Evolutionary conservation across 257 asterid species (phyloP).

Genomic region (Catharanthus roseus): DNA sequence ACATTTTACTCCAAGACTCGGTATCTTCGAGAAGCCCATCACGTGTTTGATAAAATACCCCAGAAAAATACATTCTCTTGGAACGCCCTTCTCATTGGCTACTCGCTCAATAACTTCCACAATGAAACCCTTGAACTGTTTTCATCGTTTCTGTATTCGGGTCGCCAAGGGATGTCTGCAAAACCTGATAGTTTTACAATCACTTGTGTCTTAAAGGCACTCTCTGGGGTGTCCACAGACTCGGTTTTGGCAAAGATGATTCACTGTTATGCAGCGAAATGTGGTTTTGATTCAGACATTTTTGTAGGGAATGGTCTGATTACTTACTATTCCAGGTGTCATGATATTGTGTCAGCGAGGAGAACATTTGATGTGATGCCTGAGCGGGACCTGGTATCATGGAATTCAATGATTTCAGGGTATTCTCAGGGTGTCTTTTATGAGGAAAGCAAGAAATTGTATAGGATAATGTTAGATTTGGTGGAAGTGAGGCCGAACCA

Average conservation of each 20-base stretch:
- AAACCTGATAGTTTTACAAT: conserved; percentile 59
- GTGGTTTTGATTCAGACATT: conserved; percentile 54
- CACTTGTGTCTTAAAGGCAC: conserved; percentile 70
- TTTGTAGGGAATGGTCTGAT: conserved; percentile 74
- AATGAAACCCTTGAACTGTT: conserved; percentile 45
- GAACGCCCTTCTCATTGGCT: conserved; percentile 76
- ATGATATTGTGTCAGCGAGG: conserved; percentile 56
- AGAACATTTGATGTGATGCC: conserved; percentile 56
- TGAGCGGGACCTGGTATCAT: conserved; percentile 62
- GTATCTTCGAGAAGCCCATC: conserved; percentile 40
- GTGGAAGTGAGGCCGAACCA: conserved; percentile 47
- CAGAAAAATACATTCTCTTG: conserved; percentile 58
- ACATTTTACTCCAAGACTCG: conserved; percentile 43
- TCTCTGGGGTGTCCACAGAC: conserved; percentile 43
- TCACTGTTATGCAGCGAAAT: conserved; percentile 55
- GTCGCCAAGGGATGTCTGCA: conserved; percentile 24
- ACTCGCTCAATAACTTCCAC: conserved; percentile 37
- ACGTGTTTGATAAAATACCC: conserved; percentile 78
- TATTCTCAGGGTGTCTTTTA: conserved; percentile 66
- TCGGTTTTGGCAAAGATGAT: conserved; percentile 29
- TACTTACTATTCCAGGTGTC: conserved; percentile 61
- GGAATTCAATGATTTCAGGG: conserved; percentile 89
- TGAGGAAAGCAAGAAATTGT: conserved; percentile 65
- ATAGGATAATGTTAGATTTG: conserved; percentile 42
- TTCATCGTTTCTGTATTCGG: conserved; percentile 18